Evolutionary conservation across 768 basidiomycete genomes (phyloP).

Genomic region (Boletus rubroflammeus): DNA sequence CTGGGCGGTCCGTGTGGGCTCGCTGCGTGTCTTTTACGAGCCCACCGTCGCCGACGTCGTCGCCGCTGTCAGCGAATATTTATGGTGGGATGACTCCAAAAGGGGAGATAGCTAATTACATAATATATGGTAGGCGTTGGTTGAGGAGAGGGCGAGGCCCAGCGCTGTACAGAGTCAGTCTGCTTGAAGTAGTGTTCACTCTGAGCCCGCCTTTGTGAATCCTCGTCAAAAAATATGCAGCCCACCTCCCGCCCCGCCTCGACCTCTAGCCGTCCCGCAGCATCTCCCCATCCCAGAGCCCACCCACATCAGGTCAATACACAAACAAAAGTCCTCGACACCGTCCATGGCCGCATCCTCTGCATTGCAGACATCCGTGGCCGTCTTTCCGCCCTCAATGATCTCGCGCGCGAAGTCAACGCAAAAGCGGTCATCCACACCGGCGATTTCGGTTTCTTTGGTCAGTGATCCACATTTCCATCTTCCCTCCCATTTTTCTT

Average conservation of each 20-base stretch:
- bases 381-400: conserved; percentile 82
- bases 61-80: conserved; percentile 7
- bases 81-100: conserved; percentile 5
- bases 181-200: neutral
- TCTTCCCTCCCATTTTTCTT: neutral
- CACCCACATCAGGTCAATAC: conserved; percentile 57
- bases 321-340: conserved; percentile 76
- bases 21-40: conserved; percentile 21
- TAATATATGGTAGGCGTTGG: conserved; percentile 10
- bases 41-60: conserved; percentile 25
- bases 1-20: conserved; percentile 8
- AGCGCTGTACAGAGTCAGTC: too few relatives aligned
- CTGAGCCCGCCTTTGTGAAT: conserved; percentile 18
- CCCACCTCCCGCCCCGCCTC: conserved; percentile 55
- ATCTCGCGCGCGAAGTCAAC: conserved; percentile 82
- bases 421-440: conserved; percentile 95
- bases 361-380: conserved; percentile 95
- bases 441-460: conserved; percentile 99
- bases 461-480: conserved; percentile 37
- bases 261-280: conserved; percentile 54
- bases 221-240: conserved; percentile 44
- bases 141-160: neutral
- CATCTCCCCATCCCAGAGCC: conserved; percentile 51
- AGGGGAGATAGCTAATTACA: conserved; percentile 25
- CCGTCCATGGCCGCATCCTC: conserved; percentile 79